Base-by-base conservation (phyloP, 2,329 filamentous ascomycete species). In the Xenoacremonium recifei region DNA sequence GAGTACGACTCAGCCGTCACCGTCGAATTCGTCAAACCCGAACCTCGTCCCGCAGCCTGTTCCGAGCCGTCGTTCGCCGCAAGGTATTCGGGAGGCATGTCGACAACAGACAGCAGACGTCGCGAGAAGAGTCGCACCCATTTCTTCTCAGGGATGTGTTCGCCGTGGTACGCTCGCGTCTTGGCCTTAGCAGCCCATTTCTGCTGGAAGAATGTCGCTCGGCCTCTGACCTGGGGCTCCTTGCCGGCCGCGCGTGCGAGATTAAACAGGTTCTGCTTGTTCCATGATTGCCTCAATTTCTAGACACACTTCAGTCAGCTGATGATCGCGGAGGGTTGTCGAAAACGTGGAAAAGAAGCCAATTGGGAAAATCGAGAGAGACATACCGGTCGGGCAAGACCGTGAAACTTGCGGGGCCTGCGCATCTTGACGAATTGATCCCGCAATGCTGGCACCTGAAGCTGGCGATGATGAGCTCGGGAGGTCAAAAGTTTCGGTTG, bases 221-320 rank as follows among this genome's bases (percentile, higher is more conserved):
- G 55, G 13, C 62, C 58, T 16, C 52, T 60, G 21, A 61, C 57
- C 18, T 53, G 50, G 5, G 58, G 48, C 55, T 60, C 65, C 36
- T 53, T 53, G 13, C 64, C 65, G 21, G 55, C 56, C 16, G 56
- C 54, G 30, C 64, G 63, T 37, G 74, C 71, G 52, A 99, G 71
- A 70, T 96, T 96, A 80, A 88, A 99, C 50, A 99, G 77, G 64
- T 95, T 96, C 76, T 89, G 90, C 73, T 96, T 95, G 76, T 89
- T 95, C 93, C 92, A 96, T 74, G 90, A 89, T 75, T 93, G 88
- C 59, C 92, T 86, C 67, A 96, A 66, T 87, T 89, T 95, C 91
- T 97, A 63, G 40, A 35, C 48, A 27, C 38, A 35, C 36, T 38
- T 17, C 21, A 5, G 43, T 58, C 47, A 56, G 54, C 39, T 39